A percentile compares a stretch with the other conserved stretches of the same genome.
Conservation (phyloP, 1,284 basidiomycete species). For the Tranzscheliella williamsii region DNA sequence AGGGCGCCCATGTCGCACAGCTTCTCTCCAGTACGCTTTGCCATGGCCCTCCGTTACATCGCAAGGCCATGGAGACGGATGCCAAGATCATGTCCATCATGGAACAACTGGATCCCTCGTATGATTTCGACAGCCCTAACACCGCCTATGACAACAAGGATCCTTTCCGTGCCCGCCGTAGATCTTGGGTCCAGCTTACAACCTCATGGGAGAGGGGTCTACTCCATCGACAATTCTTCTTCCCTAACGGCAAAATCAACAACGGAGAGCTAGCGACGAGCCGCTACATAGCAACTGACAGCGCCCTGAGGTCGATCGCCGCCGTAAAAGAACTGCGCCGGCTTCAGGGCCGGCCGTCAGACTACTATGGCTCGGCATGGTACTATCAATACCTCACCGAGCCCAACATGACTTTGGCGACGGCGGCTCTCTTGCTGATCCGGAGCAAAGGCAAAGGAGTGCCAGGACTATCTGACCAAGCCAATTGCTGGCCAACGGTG, state of each 20-base stretch:
- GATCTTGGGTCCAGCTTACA: conserved; percentile 30
- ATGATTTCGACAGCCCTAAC: conserved; percentile 19
- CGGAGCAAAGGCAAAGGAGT: conserved; percentile 32
- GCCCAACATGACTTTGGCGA: conserved; percentile 41
- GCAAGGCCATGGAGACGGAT: conserved; percentile 38
- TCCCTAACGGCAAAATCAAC: conserved; percentile 38
- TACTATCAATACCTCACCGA: conserved; percentile 40
- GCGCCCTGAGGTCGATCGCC: conserved; percentile 19
- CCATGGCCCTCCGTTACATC: conserved; percentile 27
- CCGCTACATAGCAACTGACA: conserved; percentile 32
- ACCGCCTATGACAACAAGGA: conserved; percentile 19
- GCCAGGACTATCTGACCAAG: conserved; percentile 12
- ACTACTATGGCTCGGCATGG: conserved; percentile 29
- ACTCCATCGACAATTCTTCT: conserved; percentile 34
- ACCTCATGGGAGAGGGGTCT: conserved; percentile 29
- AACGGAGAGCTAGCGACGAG: conserved; percentile 31
- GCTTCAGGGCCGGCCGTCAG: conserved; percentile 28
- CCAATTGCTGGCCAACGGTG: conserved; percentile 28
- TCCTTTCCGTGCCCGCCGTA: conserved; percentile 26
- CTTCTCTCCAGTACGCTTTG: conserved; percentile 30
- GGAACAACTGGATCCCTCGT: conserved; percentile 12
- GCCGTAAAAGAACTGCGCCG: conserved; percentile 17
- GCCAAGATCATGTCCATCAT: conserved; percentile 11
- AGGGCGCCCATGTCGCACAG: conserved; percentile 26
- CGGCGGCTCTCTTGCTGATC: conserved; percentile 26